These are phyloP conservation scores for Plectranthus barbatus DNA, from an alignment of 257 asterid species.

Conservation along the genomic window DNA sequence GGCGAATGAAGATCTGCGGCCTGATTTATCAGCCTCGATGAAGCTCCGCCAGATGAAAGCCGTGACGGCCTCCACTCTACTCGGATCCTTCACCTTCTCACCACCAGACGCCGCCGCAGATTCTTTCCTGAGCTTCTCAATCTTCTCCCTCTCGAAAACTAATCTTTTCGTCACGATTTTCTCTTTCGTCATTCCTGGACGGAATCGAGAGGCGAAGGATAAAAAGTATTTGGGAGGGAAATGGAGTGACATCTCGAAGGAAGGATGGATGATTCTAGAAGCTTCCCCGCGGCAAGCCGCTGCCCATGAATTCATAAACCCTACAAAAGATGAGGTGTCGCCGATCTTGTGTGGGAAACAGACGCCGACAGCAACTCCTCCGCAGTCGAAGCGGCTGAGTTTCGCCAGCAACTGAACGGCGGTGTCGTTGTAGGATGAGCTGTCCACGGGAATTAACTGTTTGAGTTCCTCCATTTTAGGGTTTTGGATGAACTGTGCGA, in stretches of 20 bases:
- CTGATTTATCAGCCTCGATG: background rate
- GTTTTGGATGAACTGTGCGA: no score
- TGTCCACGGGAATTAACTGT: background rate
- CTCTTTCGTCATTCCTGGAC: background rate
- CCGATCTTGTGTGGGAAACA: no score
- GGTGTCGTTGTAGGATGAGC: background rate
- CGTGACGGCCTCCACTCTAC: background rate
- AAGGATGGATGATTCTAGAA: background rate
- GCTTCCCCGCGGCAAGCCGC: background rate
- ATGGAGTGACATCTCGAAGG: background rate
- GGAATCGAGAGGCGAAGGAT: no score
- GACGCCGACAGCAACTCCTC: no score
- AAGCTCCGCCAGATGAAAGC: background rate
- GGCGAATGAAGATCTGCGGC: background rate
- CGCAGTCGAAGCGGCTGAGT: no score
- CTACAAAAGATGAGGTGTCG: background rate
- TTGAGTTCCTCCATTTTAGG: no score
- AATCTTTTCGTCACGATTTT: background rate
- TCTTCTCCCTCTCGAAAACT: background rate
- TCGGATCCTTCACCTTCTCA: background rate
- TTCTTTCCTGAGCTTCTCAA: background rate
- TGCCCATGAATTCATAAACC: conserved; percentile 15
- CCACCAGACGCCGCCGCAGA: background rate
- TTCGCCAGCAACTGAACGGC: no score
- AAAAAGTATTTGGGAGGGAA: background rate